phyloP scores from a whole-genome alignment of 2,329 filamentous ascomycete species.

The Lasiodiplodia gonubiensis region DNA sequence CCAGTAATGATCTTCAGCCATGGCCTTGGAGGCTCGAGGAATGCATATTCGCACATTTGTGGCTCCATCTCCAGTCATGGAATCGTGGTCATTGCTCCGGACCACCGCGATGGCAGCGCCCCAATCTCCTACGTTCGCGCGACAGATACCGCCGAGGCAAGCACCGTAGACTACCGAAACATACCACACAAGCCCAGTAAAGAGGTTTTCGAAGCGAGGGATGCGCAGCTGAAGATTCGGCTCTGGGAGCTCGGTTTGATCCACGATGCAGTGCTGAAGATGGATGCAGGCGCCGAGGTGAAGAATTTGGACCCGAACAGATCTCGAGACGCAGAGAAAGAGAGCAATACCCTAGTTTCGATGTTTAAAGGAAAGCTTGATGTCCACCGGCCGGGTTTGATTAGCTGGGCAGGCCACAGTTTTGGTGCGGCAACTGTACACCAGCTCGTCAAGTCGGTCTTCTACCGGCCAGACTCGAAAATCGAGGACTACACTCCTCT shows the following conservation, averaged over 20 bases:
- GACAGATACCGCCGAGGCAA: constrained; percentile 51
- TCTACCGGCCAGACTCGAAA: constrained; percentile 43
- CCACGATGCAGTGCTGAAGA: constrained; percentile 69
- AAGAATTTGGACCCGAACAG: constrained; percentile 54
- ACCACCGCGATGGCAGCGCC: constrained; percentile 82
- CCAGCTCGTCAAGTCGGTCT: constrained; percentile 80
- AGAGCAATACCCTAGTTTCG: constrained; percentile 55
- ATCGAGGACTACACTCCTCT: constrained; percentile 60
- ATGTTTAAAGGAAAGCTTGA: constrained; percentile 68
- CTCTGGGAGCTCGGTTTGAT: constrained; percentile 79
- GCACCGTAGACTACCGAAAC: constrained; percentile 51
- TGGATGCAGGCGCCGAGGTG: constrained; percentile 63
- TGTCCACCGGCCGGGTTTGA: constrained; percentile 72
- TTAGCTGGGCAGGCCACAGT: constrained; percentile 79
- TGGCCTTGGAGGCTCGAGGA: constrained; percentile 79
- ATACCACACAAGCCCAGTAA: constrained; percentile 67
- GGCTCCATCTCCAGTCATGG: constrained; percentile 82
- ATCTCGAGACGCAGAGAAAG: constrained; percentile 41
- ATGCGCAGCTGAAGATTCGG: constrained; percentile 75
- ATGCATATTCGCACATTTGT: constrained; percentile 83
- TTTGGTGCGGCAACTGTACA: constrained; percentile 77
- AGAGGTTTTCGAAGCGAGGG: constrained; percentile 70
- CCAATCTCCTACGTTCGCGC: constrained; percentile 75
- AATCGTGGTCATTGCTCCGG: constrained; percentile 78
- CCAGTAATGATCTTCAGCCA: constrained; percentile 87